Base-by-base conservation (phyloP, 148 eudicot genomes). In the Rheum nobile region DNA sequence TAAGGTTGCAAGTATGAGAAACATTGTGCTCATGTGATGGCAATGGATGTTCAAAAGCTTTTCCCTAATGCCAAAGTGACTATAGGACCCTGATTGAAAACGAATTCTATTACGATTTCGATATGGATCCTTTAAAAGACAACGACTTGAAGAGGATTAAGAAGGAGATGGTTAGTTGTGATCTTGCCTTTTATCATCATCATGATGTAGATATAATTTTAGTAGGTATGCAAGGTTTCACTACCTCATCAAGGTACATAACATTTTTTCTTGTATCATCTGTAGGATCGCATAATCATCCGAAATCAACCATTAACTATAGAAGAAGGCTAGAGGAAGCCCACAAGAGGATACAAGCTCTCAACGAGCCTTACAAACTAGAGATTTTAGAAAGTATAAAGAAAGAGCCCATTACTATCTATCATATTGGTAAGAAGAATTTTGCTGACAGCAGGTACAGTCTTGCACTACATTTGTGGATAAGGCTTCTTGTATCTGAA, bases 11-110 rank as follows among this genome's bases (percentile, higher is more conserved):
- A n/a, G n/a, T n/a, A n/a, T n/a, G n/a, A n/a, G n/a, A n/a, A n/a
- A n/a, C n/a, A 1, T 65, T 95, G 97, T 88, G 99, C 99, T 81
- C 99, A 95, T 88, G 94, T 92, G 68, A 95, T 92, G 99, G 99
- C 99, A 67, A 92, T 95, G 99, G 99, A 97, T 67, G 99, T 95
- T 85, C 99, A 95, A 83, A 95, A 88, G 83, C 83, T 95, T 74
- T 92, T 86, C 61, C 99, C 99, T 12, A 82, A 92, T 81, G 96
- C 99, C 31, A 92, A 92, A 86, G 99, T 95, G 69, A 95, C 99
- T 34, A 95, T 95, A 70, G 99, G 99, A 43, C 97, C 99, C 10
- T 95, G 99, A 95, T 95, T 72, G 99, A 95, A n/a, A 87, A 85
- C 79, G 99, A 97, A 11, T 95, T 95, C 79, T 95, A 91, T 75